phyloP scores from a whole-genome alignment of 352 stramenopile species.

The Globisporangium rhizosaccharum region DNA sequence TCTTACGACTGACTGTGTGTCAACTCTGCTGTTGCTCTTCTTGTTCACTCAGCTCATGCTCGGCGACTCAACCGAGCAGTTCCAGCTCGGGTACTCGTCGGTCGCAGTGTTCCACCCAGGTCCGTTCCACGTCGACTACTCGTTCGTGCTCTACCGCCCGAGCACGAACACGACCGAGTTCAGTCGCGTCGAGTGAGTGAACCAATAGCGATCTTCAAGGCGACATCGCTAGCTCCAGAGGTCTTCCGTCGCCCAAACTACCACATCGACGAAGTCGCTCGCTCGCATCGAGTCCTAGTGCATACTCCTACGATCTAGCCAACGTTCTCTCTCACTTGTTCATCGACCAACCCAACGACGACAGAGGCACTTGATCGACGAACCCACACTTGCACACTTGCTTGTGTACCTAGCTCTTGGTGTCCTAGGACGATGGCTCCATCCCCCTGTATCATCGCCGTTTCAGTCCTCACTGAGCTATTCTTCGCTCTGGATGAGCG shows the following conservation, averaged over 20 bases:
- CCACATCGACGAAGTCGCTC: too few relatives aligned
- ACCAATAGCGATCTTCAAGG: not conserved
- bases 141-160: conserved; percentile 81
- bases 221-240: not conserved
- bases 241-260: too few relatives aligned
- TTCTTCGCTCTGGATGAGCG: not conserved
- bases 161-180: conserved; percentile 83
- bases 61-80: conserved; percentile 78
- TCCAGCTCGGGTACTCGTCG: conserved; percentile 75
- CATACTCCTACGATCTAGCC: too few relatives aligned
- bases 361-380: too few relatives aligned
- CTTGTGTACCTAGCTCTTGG: too few relatives aligned
- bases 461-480: too few relatives aligned
- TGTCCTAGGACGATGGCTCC: too few relatives aligned
- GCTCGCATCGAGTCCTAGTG: too few relatives aligned
- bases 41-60: conserved; percentile 44
- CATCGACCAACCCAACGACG: too few relatives aligned
- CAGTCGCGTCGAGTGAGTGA: conserved; percentile 61
- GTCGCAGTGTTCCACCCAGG: conserved; percentile 79
- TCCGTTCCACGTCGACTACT: conserved; percentile 80
- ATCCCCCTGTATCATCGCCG: too few relatives aligned
- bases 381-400: too few relatives aligned
- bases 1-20: not conserved
- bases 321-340: too few relatives aligned
- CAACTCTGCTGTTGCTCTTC: not conserved